Conservation (phyloP, 768 basidiomycete species). For the Phanerochaete carnosa region DNA sequence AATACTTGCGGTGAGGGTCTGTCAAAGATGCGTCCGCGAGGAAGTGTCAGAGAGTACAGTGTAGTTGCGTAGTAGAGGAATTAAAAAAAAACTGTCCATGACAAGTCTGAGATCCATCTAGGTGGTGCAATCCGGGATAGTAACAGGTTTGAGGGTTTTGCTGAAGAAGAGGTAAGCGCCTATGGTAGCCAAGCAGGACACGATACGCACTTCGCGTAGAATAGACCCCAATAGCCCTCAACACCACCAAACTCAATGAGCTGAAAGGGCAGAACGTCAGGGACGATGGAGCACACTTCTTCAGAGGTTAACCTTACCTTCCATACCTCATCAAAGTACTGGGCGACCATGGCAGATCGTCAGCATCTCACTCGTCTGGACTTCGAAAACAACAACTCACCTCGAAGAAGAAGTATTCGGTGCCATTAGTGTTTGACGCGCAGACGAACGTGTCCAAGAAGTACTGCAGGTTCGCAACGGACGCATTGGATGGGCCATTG, state of each 20-base stretch:
- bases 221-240: constrained; percentile 70
- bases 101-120: constrained; percentile 3
- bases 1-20: neutral
- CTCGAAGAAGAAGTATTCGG: constrained; percentile 88
- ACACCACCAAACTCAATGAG: constrained; percentile 74
- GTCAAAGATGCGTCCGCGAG: constrained; percentile 2
- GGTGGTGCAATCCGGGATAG: constrained; percentile 54
- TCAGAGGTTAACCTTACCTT: constrained; percentile 43
- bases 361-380: constrained; percentile 1
- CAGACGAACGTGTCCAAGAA: constrained; percentile 90
- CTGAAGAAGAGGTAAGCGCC: constrained; percentile 37
- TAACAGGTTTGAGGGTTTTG: constrained; percentile 69
- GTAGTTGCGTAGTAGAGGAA: neutral
- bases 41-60: constrained; percentile 4
- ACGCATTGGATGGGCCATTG: constrained; percentile 69
- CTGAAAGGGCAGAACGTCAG: constrained; percentile 31
- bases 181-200: neutral
- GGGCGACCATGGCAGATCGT: constrained; percentile 18
- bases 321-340: constrained; percentile 81
- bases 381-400: constrained; percentile 29
- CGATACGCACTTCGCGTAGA: constrained; percentile 48
- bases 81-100: neutral
- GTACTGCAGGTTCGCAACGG: constrained; percentile 61
- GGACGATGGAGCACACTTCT: constrained; percentile 4
- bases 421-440: constrained; percentile 76